phyloP scores from a whole-genome alignment of 1,284 basidiomycete genomes.

The Tylopilus orsonianus region DNA sequence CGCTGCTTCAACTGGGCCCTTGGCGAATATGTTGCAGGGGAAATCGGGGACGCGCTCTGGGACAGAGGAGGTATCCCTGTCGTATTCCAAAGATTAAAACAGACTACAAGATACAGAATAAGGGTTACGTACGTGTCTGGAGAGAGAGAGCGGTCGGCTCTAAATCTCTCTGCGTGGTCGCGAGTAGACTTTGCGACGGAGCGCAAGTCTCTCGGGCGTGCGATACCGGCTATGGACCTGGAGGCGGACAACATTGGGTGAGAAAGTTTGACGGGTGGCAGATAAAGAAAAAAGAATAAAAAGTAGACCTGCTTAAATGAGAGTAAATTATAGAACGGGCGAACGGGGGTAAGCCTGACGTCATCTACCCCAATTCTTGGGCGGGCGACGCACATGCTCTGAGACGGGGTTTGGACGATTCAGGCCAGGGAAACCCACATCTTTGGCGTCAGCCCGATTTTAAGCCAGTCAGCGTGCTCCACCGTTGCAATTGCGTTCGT shows the following conservation, averaged over 20 bases:
- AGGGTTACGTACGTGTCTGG: constrained; percentile 40
- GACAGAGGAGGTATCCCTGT: constrained; percentile 22
- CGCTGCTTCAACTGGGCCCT: background rate
- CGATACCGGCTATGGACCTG: constrained; percentile 39
- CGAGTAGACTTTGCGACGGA: constrained; percentile 39
- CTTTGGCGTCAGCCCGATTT: constrained; percentile 41
- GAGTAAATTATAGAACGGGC: background rate
- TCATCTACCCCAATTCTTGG: constrained; percentile 19
- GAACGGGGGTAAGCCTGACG: constrained; percentile 24
- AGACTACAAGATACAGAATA: constrained; percentile 27
- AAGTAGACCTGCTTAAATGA: constrained; percentile 7
- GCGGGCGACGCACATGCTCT: background rate
- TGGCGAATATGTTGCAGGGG: background rate
- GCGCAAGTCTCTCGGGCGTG: constrained; percentile 41
- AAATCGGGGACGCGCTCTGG: background rate
- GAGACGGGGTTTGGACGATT: background rate
- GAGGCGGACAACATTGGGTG: constrained; percentile 17
- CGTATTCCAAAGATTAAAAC: constrained; percentile 34
- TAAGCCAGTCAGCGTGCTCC: constrained; percentile 37
- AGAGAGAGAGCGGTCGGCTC: constrained; percentile 35
- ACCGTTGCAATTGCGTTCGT: constrained; percentile 39
- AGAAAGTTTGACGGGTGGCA: background rate
- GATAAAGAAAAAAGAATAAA: background rate
- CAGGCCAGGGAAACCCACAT: constrained; percentile 27
- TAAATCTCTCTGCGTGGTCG: constrained; percentile 34